Evolutionary conservation across 202 grass and related monocot species (phyloP).

Genomic region (Setaria italica): DNA sequence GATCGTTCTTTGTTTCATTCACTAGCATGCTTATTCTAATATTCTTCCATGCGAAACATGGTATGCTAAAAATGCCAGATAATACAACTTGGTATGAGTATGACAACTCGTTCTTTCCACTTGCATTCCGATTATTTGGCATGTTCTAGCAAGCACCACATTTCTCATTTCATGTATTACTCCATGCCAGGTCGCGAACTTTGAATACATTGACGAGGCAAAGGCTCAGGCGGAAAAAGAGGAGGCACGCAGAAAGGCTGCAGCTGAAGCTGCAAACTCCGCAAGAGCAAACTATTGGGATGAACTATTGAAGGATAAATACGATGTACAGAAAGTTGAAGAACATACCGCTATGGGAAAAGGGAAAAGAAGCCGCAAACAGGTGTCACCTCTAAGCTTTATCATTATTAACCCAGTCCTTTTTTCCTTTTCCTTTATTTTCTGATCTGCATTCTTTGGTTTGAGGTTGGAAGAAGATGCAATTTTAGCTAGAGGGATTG

Average conservation of each 20-base stretch:
- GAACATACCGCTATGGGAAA: slow-evolving; percentile 94
- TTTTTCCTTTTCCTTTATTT: background rate
- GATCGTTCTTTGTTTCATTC: background rate
- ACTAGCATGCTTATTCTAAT: background rate
- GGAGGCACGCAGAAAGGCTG: slow-evolving; percentile 75
- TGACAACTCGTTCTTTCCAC: background rate
- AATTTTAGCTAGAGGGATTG: slow-evolving; percentile 2
- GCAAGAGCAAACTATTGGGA: slow-evolving; percentile 87
- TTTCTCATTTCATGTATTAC: slow-evolving; percentile 44
- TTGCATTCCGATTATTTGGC: slow-evolving; percentile 29
- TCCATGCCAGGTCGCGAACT: slow-evolving; percentile 78
- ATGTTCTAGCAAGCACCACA: slow-evolving; percentile 41
- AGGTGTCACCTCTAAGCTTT: slow-evolving; percentile 53
- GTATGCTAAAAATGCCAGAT: slow-evolving; percentile 1
- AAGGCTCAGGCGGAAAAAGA: slow-evolving; percentile 91
- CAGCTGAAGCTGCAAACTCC: slow-evolving; percentile 64
- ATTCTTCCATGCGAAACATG: background rate
- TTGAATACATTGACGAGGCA: slow-evolving; percentile 96
- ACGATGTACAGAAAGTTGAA: slow-evolving; percentile 84
- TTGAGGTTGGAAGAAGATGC: background rate
- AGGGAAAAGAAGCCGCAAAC: slow-evolving; percentile 99
- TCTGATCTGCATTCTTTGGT: slow-evolving; percentile 21
- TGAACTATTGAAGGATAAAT: slow-evolving; percentile 83
- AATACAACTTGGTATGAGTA: slow-evolving; percentile 33
- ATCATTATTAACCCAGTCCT: background rate